These are phyloP conservation scores for Saraca asoca DNA, from an alignment of 331 rosid species.

Conservation along the genomic window DNA sequence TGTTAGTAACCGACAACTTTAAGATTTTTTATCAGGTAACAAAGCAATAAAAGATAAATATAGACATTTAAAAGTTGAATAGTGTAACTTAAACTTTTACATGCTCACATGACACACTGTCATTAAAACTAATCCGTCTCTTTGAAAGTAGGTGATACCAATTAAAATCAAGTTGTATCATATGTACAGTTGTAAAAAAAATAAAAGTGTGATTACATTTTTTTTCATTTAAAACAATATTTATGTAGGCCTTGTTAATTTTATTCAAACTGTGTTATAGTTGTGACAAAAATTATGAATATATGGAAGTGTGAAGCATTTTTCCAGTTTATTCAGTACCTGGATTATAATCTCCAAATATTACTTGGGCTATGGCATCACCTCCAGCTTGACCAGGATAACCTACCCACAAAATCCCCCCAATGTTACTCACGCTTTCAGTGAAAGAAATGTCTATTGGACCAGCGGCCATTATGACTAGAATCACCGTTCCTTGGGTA, in stretches of 20 bases:
- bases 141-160: no score
- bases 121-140: no score
- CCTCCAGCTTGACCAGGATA: slow-evolving; percentile 87
- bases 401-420: slow-evolving; percentile 77
- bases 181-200: no score
- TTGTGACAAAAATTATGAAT: no score
- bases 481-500: slow-evolving; percentile 57
- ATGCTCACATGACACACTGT: no score
- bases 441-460: slow-evolving; percentile 71
- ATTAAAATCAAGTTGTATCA: no score
- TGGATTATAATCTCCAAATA: slow-evolving; percentile 77
- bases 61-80: background rate
- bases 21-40: background rate
- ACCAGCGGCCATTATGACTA: slow-evolving; percentile 80
- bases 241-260: no score
- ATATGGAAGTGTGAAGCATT: no score
- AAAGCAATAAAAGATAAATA: background rate
- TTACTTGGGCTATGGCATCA: slow-evolving; percentile 66
- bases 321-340: slow-evolving; percentile 25
- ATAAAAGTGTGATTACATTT: no score
- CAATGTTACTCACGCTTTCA: slow-evolving; percentile 44
- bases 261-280: no score
- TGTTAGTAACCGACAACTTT: slow-evolving; percentile 13
- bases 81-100: no score
- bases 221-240: no score